phyloP scores from a whole-genome alignment of 2,329 filamentous ascomycete species.

The Sarocladium brachiariae region DNA sequence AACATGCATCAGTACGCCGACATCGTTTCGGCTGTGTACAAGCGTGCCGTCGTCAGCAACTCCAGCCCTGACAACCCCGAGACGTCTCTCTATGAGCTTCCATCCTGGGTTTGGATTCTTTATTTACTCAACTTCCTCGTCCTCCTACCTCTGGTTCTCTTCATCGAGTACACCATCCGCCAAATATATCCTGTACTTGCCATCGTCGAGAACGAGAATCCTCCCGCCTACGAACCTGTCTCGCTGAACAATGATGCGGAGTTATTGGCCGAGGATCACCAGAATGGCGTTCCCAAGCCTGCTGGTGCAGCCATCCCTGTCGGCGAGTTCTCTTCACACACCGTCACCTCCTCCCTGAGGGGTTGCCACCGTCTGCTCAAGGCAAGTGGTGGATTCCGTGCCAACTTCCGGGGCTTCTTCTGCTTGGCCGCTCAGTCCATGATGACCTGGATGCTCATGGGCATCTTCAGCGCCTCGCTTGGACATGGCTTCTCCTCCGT shows the following conservation, averaged over 20 bases:
- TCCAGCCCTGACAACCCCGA: background rate
- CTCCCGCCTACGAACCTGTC: conserved; percentile 48
- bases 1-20: conserved; percentile 4
- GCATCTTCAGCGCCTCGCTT: conserved; percentile 37
- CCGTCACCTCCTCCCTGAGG: conserved; percentile 45
- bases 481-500: conserved; percentile 35
- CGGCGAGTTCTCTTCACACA: conserved; percentile 23
- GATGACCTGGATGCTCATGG: conserved; percentile 29
- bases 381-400: conserved; percentile 54
- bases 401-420: conserved; percentile 63
- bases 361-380: conserved; percentile 49
- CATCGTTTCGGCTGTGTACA: conserved; percentile 5
- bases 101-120: background rate
- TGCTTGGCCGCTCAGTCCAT: conserved; percentile 36
- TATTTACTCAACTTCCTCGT: background rate
- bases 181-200: conserved; percentile 47
- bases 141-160: conserved; percentile 2
- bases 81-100: background rate
- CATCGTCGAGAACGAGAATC: conserved; percentile 51
- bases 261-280: conserved; percentile 22
- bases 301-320: conserved; percentile 23
- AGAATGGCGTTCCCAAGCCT: conserved; percentile 26
- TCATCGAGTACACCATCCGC: conserved; percentile 39
- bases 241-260: conserved; percentile 32
- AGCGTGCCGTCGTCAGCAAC: background rate